Evolutionary conservation across 1,139 yeast genomes (phyloP).

Genomic region (Geotrichum siamense): DNA sequence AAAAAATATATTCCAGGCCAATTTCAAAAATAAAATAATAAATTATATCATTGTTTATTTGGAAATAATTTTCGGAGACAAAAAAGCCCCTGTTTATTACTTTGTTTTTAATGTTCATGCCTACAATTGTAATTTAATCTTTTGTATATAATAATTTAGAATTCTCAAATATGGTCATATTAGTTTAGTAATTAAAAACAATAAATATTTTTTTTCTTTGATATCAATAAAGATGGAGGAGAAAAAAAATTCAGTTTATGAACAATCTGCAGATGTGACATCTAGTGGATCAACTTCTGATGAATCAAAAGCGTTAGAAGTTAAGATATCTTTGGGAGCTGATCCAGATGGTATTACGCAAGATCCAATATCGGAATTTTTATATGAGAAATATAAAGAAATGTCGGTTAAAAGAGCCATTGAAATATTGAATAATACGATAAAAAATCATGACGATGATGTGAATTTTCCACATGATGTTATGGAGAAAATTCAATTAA

Average conservation of each 20-base stretch:
- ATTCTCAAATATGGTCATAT: no score
- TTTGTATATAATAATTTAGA: no score
- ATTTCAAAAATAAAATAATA: no score
- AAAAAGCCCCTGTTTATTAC: no score
- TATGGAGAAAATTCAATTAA: constrained; percentile 29
- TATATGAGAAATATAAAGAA: constrained; percentile 38
- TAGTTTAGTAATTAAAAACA: no score
- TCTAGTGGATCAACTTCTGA: neutral
- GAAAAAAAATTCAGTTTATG: neutral
- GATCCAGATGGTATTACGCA: constrained; percentile 12
- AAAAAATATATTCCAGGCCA: no score
- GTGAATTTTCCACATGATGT: constrained; percentile 36
- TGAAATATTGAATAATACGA: constrained; percentile 38
- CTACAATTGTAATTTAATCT: no score
- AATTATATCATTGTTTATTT: no score
- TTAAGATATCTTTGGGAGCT: constrained; percentile 14
- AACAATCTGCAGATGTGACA: neutral
- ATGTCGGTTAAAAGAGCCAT: constrained; percentile 40
- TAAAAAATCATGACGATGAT: constrained; percentile 34
- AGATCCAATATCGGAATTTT: constrained; percentile 20
- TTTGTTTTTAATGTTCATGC: no score
- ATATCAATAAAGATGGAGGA: neutral
- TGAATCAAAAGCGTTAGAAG: neutral
- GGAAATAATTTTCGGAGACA: no score
- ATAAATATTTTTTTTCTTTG: neutral